Evolutionary conservation across 148 eudicot species (phyloP), one percentile per base, ranked within the genome.

Genomic region (Cornus florida): DNA sequence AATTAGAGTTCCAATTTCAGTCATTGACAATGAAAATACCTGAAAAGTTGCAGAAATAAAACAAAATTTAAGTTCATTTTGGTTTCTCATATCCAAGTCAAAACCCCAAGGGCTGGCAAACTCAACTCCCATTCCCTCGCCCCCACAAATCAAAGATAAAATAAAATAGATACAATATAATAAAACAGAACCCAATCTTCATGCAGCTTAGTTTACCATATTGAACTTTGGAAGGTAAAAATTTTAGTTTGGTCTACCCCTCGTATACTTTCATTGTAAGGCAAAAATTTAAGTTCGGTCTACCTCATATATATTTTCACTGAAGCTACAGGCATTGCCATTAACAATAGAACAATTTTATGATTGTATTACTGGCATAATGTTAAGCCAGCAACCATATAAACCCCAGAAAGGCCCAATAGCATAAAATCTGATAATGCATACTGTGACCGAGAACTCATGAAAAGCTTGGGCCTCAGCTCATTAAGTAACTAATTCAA

Each of bases 11-110:
- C 99, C 98, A 31, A 96, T 91, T 89, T 96, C 99, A 79, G 92
- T 53, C 75, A 91, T 95, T 7, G 97, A 92, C 83, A 96, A 88
- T 22, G 98, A 91, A 78, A 96, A 96, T n/a, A 96, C 94, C 99
- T 96, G 85, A 31, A 78, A 67, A 71, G 66, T 67, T 60, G n/a
- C 33, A 82, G 53, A 79, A 41, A 16, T 67, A 64, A 28, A 28
- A 71, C 28, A 72, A 75, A 62, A 10, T 19, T 62, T 17, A 19
- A 17, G 66, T 62, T 53, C 62, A 57, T 1, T 13, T 19, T 57
- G 20, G 62, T 13, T 57, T 13, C 20, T 57, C 19, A 13, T 57
- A 57, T 57, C 62, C 62, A 2, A 57, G 19, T 57, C 19, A 57
- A 57, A 35, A 57, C 62, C 62, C 20, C 20, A 13, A 57, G 17